These are phyloP conservation scores for Pythium sp. DNA, from an alignment of 352 stramenopile species.

Conservation along the genomic window DNA sequence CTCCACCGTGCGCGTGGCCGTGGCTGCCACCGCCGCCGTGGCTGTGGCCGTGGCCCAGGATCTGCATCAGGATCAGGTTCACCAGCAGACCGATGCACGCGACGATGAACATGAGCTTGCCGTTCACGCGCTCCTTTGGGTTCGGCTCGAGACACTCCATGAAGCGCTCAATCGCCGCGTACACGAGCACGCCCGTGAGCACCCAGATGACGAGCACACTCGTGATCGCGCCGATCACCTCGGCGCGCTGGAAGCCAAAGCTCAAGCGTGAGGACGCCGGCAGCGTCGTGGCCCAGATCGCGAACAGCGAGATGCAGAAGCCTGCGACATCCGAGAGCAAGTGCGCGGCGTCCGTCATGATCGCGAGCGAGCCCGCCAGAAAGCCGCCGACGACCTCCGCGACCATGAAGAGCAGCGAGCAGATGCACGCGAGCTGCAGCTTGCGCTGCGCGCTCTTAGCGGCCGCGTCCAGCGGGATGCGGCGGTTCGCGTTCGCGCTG, in stretches of 20 bases:
- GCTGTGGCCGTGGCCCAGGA: conserved; percentile 83
- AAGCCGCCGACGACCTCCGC: conserved; percentile 95
- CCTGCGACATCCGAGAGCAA: conserved; percentile 69
- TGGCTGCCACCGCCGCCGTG: conserved; percentile 54
- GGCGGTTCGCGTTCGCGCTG: conserved; percentile 21
- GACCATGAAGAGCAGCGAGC: conserved; percentile 92
- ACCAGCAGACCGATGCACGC: conserved; percentile 94
- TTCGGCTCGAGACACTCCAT: conserved; percentile 73
- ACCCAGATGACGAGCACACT: conserved; percentile 93
- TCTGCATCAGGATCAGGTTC: conserved; percentile 94
- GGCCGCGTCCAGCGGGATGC: conserved; percentile 50
- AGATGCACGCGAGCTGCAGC: conserved; percentile 62
- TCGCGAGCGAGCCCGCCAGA: conserved; percentile 90
- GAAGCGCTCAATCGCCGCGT: conserved; percentile 91
- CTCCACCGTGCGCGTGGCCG: conserved; percentile 26
- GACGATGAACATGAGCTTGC: conserved; percentile 96
- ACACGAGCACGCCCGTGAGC: conserved; percentile 92
- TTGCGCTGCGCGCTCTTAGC: conserved; percentile 62
- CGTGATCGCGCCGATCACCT: conserved; percentile 94
- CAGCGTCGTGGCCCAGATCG: conserved; percentile 63
- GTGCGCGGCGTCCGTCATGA: conserved; percentile 90
- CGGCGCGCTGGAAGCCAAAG: conserved; percentile 94
- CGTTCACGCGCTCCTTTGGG: conserved; percentile 88
- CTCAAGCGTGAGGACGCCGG: conserved; percentile 80
- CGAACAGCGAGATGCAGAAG: conserved; percentile 78